Conservation (phyloP, 1,284 basidiomycete species). For the Trichosporon sp. region DNA sequence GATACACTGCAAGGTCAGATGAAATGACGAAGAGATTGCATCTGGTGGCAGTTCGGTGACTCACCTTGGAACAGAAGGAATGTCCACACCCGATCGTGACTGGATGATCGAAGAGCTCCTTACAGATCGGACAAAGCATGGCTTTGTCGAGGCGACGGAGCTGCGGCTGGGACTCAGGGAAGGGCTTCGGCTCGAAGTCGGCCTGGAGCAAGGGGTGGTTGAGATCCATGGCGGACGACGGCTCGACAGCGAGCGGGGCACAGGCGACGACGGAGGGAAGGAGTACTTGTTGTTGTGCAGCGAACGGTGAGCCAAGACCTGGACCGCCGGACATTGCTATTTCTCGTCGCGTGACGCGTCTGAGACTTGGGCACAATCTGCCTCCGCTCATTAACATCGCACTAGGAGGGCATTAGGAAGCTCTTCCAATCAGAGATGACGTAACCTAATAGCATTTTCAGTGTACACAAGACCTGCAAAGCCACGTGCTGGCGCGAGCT, state of each 20-base stretch:
- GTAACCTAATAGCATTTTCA: background rate
- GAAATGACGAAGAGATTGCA: background rate
- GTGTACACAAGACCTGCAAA: background rate
- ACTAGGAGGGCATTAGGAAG: background rate
- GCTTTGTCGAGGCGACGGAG: conserved; percentile 36
- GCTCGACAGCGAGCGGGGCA: background rate
- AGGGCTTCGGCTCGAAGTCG: conserved; percentile 30
- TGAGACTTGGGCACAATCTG: background rate
- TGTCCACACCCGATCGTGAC: conserved; percentile 46
- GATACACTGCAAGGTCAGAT: conserved; percentile 31
- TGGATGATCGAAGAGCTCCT: conserved; percentile 37
- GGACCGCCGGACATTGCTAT: background rate
- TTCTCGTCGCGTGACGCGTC: conserved; percentile 2
- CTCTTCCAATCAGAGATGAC: too few species aligned
- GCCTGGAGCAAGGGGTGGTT: conserved; percentile 34
- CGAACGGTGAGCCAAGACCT: background rate
- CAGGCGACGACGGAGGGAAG: background rate
- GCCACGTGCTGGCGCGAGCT: background rate
- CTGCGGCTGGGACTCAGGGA: conserved; percentile 30
- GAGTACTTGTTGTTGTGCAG: background rate
- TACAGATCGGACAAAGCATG: conserved; percentile 41
- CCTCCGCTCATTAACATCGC: background rate
- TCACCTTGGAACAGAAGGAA: conserved; percentile 45
- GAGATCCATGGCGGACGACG: conserved; percentile 28
- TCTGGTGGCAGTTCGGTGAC: conserved; percentile 6